Percentiles rank a stretch among this genome's conserved stretches.
Evolutionary conservation across 495 filamentous ascomycete species (phyloP).

Genomic region (Bombardia bombarda): DNA sequence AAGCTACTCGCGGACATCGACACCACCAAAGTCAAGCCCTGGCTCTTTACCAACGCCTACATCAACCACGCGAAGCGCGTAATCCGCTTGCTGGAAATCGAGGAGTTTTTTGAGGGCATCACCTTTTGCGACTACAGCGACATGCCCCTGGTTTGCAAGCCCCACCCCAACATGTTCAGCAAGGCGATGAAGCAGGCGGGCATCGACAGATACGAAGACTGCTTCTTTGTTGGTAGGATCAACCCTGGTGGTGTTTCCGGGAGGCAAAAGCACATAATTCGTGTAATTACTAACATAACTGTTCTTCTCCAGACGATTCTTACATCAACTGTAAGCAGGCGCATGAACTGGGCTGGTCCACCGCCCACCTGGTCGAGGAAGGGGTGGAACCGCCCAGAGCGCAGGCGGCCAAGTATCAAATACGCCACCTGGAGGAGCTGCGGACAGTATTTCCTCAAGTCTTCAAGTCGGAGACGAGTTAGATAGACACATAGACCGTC

Average conservation of each 20-base stretch:
- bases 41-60: constrained; percentile 97
- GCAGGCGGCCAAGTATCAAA: constrained; percentile 58
- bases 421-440: constrained; percentile 66
- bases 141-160: constrained; percentile 72
- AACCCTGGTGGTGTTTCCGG: no score
- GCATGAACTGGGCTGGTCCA: constrained; percentile 68
- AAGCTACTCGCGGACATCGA: constrained; percentile 73
- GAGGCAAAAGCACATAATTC: no score
- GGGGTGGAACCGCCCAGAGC: constrained; percentile 47
- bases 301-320: constrained; percentile 28
- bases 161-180: constrained; percentile 70
- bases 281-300: constrained; percentile 12
- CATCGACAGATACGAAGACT: constrained; percentile 48
- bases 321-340: constrained; percentile 64
- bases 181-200: constrained; percentile 68
- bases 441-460: constrained; percentile 65
- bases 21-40: constrained; percentile 68
- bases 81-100: constrained; percentile 68
- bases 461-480: constrained; percentile 49
- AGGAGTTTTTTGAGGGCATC: constrained; percentile 85
- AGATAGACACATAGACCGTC: no score
- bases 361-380: constrained; percentile 75
- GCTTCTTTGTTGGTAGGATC: constrained; percentile 77
- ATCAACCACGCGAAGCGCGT: constrained; percentile 80
- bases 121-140: constrained; percentile 83